phyloP scores from a whole-genome alignment of 208 protist species.

The Angomonas desouzai region DNA sequence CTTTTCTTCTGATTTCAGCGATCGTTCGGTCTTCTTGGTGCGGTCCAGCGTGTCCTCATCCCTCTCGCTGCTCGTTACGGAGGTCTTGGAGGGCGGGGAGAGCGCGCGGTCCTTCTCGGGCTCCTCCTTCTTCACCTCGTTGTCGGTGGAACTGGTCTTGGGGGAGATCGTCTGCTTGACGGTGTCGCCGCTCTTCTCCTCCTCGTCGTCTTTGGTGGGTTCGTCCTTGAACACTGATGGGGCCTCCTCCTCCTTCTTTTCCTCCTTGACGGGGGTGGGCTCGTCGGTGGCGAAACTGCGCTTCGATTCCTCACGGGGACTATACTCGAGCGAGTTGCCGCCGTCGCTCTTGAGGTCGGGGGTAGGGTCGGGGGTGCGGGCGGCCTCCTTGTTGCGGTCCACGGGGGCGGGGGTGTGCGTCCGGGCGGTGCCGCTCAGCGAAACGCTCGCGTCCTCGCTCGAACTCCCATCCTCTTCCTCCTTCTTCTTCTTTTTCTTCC shows the following conservation, averaged over 20 bases:
- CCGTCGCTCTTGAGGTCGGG: neutral
- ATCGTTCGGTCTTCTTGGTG: no score
- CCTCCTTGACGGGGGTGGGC: neutral
- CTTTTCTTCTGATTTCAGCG: neutral
- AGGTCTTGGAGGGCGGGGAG: no score
- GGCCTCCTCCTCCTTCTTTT: neutral
- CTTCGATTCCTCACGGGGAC: neutral
- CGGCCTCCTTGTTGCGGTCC: neutral
- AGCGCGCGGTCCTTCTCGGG: neutral
- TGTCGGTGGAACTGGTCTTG: conserved; percentile 6
- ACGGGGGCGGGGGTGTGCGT: conserved; percentile 3
- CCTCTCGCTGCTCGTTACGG: neutral
- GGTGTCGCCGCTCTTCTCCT: conserved; percentile 1
- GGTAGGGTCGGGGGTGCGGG: neutral
- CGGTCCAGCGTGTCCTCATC: neutral
- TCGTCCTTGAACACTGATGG: no score
- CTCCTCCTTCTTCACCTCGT: conserved; percentile 4
- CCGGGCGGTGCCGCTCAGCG: neutral
- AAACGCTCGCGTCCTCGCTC: neutral
- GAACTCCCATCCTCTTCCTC: conserved; percentile 11
- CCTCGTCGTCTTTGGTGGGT: neutral
- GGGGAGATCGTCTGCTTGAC: neutral
- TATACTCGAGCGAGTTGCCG: neutral
- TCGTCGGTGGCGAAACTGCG: neutral
- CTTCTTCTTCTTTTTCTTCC: conserved; percentile 12